These are phyloP conservation scores for Castanea sativa DNA, from an alignment of 306 rosid species.

Conservation along the genomic window DNA sequence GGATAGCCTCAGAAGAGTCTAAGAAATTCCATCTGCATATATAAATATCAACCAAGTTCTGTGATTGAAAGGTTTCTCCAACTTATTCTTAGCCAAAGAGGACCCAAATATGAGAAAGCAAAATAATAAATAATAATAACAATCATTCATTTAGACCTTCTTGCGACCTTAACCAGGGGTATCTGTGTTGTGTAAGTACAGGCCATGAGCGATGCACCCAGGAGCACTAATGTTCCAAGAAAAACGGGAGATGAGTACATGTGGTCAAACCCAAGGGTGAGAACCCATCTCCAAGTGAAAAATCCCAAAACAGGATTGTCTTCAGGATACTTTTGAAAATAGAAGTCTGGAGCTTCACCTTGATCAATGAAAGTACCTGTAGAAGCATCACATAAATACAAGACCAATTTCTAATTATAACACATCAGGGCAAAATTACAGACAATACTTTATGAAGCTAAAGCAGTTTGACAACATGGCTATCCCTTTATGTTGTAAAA, in stretches of 20 bases:
- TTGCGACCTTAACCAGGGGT: slow-evolving; percentile 84
- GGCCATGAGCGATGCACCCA: slow-evolving; percentile 87
- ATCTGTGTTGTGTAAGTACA: slow-evolving; percentile 95
- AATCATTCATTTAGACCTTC: slow-evolving; percentile 52
- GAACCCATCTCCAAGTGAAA: slow-evolving; percentile 96
- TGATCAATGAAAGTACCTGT: slow-evolving; percentile 89
- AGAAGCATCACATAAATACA: slow-evolving; percentile 19
- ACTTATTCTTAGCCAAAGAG: background rate
- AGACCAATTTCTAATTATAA: slow-evolving; percentile 11
- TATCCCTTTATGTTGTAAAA: slow-evolving; percentile 1
- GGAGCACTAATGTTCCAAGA: slow-evolving; percentile 65
- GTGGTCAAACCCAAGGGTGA: slow-evolving; percentile 91
- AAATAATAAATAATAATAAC: slow-evolving; percentile 8
- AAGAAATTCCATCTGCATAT: slow-evolving; percentile 72
- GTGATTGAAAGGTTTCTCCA: slow-evolving; percentile 1
- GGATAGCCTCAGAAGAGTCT: slow-evolving; percentile 72
- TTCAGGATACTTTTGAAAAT: slow-evolving; percentile 80
- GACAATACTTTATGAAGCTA: slow-evolving; percentile 7
- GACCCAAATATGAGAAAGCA: background rate
- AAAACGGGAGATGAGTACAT: slow-evolving; percentile 81
- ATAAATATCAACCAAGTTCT: slow-evolving; percentile 27
- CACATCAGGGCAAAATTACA: slow-evolving; percentile 9
- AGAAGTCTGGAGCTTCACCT: slow-evolving; percentile 80
- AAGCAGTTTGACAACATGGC: slow-evolving; percentile 12
- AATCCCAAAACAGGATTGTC: slow-evolving; percentile 78